Base-by-base conservation (phyloP, 2,329 filamentous ascomycete genomes). In the Aspergillus neoniger region DNA sequence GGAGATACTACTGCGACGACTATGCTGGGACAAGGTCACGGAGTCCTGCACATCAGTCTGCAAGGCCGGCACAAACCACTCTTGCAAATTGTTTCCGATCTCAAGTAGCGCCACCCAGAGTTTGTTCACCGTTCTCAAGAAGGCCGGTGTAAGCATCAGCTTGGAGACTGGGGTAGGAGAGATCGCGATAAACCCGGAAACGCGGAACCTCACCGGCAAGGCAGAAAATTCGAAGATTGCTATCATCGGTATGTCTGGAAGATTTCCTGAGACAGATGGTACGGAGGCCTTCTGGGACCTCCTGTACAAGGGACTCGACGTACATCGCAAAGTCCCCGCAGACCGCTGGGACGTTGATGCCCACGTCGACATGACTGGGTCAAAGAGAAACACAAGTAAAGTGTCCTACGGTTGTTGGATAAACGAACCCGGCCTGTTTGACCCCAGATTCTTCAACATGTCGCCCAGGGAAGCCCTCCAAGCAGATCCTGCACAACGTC, bases 401-500 rank as follows among this genome's bases (percentile, higher is more conserved):
- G 91, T 89, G 1, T 88, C 88, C 3, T 91, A 87, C 67, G 90
- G 90, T 15, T 91, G 89, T 78, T 92, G 87, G 77, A 85, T 91
- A 65, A 86, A 91, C 63, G 85, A 92, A 63, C 90, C 90, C 0
- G 89, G 89, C 58, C 81, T 89, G 51, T 94, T 94, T 70, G 91
- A 94, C 68, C 88, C 89, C n/a, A 83, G 88, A 1, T 93, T 94
- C 78, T 94, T 94, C 84, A 92, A 92, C 76, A 92, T 94, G 88
- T 92, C 90, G 38, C 90, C 90, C 5, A 86, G 90, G 67, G 90
- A 94, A 76, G 91, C 91, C 28, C 85, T 86, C 55, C 89, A 92
- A 71, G 92, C 90, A 1, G 91, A 94, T 72, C 91, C 91, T 0
- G 91, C 91, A 84, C 91, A 92, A 72, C 85, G 91, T 67, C 82